phyloP scores from a whole-genome alignment of 805 yeast genomes.

The Wickerhamomyces bovis region DNA sequence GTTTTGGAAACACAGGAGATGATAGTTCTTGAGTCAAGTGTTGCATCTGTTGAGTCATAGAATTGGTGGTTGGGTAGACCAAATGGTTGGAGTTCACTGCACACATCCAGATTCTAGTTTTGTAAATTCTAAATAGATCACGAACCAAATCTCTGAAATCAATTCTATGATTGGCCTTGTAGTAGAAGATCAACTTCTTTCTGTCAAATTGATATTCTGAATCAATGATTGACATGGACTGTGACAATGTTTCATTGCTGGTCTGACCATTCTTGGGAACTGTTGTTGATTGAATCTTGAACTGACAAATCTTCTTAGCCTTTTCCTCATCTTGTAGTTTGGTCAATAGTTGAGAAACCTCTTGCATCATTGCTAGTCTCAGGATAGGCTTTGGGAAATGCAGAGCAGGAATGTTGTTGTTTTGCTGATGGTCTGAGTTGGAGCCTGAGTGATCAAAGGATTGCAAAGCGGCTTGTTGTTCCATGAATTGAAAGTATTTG shows the following conservation, averaged over 20 bases:
- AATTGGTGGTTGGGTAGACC: neutral
- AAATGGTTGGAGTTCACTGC: conserved; percentile 40
- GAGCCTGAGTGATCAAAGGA: conserved; percentile 16
- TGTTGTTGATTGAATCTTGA: conserved; percentile 16
- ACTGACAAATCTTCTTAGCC: conserved; percentile 34
- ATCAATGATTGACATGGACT: conserved; percentile 52
- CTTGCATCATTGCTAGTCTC: conserved; percentile 70
- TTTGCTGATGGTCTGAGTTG: neutral
- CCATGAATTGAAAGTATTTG: conserved; percentile 67
- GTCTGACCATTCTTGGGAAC: neutral
- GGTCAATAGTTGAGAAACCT: conserved; percentile 52
- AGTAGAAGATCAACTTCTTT: conserved; percentile 69
- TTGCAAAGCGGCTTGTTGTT: conserved; percentile 51
- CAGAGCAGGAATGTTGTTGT: conserved; percentile 16
- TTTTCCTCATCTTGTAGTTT: conserved; percentile 69
- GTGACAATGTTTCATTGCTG: conserved; percentile 3
- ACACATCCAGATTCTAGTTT: conserved; percentile 81
- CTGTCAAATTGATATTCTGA: conserved; percentile 82
- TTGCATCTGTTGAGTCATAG: neutral
- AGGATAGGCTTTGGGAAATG: conserved; percentile 66
- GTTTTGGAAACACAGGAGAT: conserved; percentile 4
- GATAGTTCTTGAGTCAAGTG: neutral
- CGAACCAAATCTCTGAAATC: conserved; percentile 72
- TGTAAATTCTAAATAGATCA: conserved; percentile 67
- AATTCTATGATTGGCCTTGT: conserved; percentile 58